A percentile compares a stretch with the other conserved stretches of the same genome.
Conservation (phyloP, 73 alveolate species). For the Stentor coeruleus region DNA sequence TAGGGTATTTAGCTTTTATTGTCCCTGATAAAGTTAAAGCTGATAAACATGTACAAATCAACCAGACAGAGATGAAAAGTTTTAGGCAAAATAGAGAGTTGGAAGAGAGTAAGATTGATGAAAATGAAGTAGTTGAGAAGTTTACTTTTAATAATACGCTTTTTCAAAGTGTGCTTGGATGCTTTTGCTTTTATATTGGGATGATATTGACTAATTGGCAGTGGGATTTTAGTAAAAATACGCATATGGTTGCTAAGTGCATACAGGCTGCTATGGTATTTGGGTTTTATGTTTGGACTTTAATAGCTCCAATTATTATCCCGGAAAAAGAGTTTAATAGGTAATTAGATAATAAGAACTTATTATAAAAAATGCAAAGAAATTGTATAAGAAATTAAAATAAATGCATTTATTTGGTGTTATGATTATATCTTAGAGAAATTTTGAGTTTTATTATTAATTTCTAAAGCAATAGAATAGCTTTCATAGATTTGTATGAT, state of each 20-base stretch:
- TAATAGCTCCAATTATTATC: background rate
- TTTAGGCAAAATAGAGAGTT: background rate
- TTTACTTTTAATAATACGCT: background rate
- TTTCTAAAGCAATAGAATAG: too few relatives aligned
- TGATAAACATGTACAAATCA: background rate
- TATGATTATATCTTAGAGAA: too few relatives aligned
- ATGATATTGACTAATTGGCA: background rate
- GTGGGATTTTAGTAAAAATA: background rate
- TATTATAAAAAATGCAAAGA: too few relatives aligned
- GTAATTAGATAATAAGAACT: too few relatives aligned
- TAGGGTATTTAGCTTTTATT: background rate
- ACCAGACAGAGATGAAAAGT: background rate
- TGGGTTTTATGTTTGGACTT: constrained; percentile 3
- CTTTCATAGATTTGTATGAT: too few relatives aligned
- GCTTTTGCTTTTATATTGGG: background rate
- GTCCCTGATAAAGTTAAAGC: background rate
- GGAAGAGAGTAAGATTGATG: background rate
- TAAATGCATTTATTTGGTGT: too few relatives aligned
- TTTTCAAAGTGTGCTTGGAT: background rate
- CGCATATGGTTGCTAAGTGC: background rate
- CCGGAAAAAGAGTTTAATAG: background rate
- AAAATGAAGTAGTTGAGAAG: background rate
- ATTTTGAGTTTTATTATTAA: too few relatives aligned
- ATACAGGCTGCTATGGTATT: background rate
- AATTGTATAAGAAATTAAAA: too few relatives aligned